phyloP scores from a whole-genome alignment of 2,329 filamentous ascomycete species.

The Talaromyces verruculosus region DNA sequence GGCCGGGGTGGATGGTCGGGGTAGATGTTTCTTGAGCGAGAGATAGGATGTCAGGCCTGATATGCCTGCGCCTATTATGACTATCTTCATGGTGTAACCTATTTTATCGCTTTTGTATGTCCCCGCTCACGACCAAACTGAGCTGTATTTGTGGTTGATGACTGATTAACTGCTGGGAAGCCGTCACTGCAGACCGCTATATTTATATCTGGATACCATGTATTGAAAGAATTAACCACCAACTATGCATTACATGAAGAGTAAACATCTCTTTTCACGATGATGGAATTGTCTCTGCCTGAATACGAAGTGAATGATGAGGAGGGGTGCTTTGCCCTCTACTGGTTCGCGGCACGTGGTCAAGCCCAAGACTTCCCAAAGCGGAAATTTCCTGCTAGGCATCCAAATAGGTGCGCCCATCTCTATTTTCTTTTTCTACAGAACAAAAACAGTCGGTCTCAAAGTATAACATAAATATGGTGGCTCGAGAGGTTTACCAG shows the following conservation, averaged over 20 bases:
- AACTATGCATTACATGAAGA: neutral
- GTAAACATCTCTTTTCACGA: neutral
- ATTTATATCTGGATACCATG: neutral
- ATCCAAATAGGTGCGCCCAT: neutral
- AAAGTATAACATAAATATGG: too few species aligned
- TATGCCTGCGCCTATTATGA: conserved; percentile 47
- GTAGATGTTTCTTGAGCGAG: conserved; percentile 43
- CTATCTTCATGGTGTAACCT: conserved; percentile 39
- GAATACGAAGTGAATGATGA: neutral
- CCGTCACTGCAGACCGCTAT: neutral
- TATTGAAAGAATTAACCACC: neutral
- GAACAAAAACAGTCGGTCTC: too few species aligned
- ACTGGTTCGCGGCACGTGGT: conserved; percentile 4
- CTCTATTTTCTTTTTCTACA: neutral
- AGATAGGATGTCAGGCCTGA: conserved; percentile 43
- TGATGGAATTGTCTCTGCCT: neutral
- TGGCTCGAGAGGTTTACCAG: too few species aligned
- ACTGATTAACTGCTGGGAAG: neutral
- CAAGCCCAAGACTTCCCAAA: neutral
- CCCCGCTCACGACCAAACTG: neutral
- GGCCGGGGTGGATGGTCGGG: conserved; percentile 21
- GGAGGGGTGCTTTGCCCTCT: neutral
- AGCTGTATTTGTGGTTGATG: neutral
- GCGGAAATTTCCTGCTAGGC: conserved; percentile 1
- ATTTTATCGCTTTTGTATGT: neutral